phyloP scores from a whole-genome alignment of 306 rosid genomes.

The Comarum palustre region DNA sequence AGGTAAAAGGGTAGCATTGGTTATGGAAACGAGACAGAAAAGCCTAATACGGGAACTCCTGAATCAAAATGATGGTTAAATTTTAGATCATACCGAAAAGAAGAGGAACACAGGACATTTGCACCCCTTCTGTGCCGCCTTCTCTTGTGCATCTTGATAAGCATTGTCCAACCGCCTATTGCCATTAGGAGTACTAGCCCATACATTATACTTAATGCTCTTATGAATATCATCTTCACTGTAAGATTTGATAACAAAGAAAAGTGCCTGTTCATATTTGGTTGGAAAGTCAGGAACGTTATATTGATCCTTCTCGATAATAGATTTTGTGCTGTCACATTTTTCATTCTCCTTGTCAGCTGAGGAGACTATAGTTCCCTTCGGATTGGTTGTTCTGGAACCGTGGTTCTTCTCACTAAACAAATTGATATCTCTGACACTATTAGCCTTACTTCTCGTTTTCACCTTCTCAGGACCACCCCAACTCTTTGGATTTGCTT shows the following conservation, averaged over 20 bases:
- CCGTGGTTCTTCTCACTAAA: conserved; percentile 53
- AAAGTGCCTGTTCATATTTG: conserved; percentile 61
- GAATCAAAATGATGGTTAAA: conserved; percentile 7
- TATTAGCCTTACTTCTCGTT: conserved; percentile 48
- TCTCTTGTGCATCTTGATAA: conserved; percentile 57
- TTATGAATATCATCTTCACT: conserved; percentile 88
- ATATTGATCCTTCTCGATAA: conserved; percentile 49
- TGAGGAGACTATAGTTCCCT: conserved; percentile 31
- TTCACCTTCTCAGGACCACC: conserved; percentile 57
- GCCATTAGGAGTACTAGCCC: conserved; percentile 90
- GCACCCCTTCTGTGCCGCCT: conserved; percentile 48
- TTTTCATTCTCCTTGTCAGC: conserved; percentile 38
- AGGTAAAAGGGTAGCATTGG: not conserved
- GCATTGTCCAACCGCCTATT: conserved; percentile 65
- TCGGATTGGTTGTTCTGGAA: conserved; percentile 50
- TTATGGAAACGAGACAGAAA: not conserved
- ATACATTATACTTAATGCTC: conserved; percentile 78
- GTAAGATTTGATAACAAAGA: conserved; percentile 81
- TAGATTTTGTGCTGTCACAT: conserved; percentile 21
- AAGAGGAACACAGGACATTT: conserved; percentile 67
- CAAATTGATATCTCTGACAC: conserved; percentile 20
- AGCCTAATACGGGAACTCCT: not conserved
- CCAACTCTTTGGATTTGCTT: conserved; percentile 53
- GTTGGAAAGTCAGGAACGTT: conserved; percentile 69
- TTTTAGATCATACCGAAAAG: conserved; percentile 62